Evolutionary conservation across 257 asterid genomes (phyloP).

Genomic region (Penstemon davidsonii): DNA sequence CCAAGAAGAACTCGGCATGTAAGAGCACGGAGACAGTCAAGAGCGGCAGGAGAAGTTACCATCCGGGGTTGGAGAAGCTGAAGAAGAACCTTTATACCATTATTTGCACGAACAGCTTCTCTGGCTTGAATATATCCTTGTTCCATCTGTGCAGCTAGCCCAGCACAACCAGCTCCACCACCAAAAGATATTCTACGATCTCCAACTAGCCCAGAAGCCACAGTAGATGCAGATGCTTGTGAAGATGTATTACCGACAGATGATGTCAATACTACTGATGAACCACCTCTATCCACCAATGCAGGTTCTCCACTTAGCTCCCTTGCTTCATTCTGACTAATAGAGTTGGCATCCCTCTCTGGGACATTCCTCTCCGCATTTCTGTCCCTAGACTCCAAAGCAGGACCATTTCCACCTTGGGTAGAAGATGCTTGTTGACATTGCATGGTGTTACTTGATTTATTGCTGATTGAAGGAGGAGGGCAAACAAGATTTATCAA

Average conservation of each 20-base stretch:
- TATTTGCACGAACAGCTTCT: slow-evolving; percentile 96
- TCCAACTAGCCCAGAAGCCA: slow-evolving; percentile 92
- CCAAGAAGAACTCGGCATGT: slow-evolving; percentile 99
- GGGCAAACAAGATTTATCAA: slow-evolving; percentile 96
- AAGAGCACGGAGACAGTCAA: slow-evolving; percentile 98
- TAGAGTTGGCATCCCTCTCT: slow-evolving; percentile 45
- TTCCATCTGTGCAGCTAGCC: slow-evolving; percentile 98
- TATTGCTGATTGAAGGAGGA: slow-evolving; percentile 97
- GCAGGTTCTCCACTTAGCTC: slow-evolving; percentile 70
- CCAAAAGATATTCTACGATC: slow-evolving; percentile 92
- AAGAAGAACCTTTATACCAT: slow-evolving; percentile 94
- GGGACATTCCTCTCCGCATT: slow-evolving; percentile 47
- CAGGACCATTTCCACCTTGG: slow-evolving; percentile 59
- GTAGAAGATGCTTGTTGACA: slow-evolving; percentile 41
- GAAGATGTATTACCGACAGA: slow-evolving; percentile 42
- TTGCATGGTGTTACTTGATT: slow-evolving; percentile 34
- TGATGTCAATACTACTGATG: slow-evolving; percentile 25
- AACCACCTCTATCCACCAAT: slow-evolving; percentile 63
- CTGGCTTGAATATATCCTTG: slow-evolving; percentile 94
- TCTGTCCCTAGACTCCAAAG: slow-evolving; percentile 64
- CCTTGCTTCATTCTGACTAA: slow-evolving; percentile 37
- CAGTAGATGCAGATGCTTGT: slow-evolving; percentile 57
- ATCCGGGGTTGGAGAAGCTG: slow-evolving; percentile 97
- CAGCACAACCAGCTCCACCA: slow-evolving; percentile 95
- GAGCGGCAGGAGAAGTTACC: slow-evolving; percentile 90